Base-by-base conservation (phyloP, 345 rosid species). In the Eucalyptus leucophloia region DNA sequence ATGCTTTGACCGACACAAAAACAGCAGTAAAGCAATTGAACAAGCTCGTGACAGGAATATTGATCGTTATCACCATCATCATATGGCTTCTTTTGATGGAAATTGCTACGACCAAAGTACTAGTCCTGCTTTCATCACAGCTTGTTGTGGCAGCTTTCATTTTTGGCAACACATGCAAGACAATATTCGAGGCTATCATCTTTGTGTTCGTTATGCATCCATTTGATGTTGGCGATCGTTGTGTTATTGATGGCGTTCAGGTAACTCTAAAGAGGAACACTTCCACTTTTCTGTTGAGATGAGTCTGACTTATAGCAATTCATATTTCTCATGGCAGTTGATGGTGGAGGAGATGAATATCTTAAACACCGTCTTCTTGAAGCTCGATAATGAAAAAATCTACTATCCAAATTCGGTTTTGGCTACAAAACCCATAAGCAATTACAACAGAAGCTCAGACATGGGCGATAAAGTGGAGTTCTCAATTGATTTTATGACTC, bases 301-400 rank as follows among this genome's bases (percentile, higher is more conserved):
- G 24, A 67, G 45, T 19, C 44, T 21, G 21, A 19, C 26, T 34
- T 34, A 34, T 72, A 34, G 82, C 14, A 72, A 34, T 34, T 72
- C 45, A 3, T 72, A 72, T 34, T 32, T 72, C 44, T 72, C 13
- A 37, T 72, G 44, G 40, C 82, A 72, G 82, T 90, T 97, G 94
- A 37, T 97, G 93, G 99, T 97, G n/a, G 99, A 97, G 92, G 99
- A 96, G 92, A 97, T 97, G 97, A 93, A 97, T 93, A 94, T 97
- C 49, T 91, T 97, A 88, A 94, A 94, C 5, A 96, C 99, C 0
- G 95, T 96, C 72, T 96, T 97, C 95, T 87, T 97, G 95, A 96
- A 95, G 92, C 94, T 96, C 53, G 87, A 96, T 87, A 93, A 93
- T n/a, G 99, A 97, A 90, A 96, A 97, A 94, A 87, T 97, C 50